Percentiles rank a stretch among this genome's conserved stretches.
Evolutionary conservation across 352 stramenopile species (phyloP).

Genomic region (Pythium angustatum): DNA sequence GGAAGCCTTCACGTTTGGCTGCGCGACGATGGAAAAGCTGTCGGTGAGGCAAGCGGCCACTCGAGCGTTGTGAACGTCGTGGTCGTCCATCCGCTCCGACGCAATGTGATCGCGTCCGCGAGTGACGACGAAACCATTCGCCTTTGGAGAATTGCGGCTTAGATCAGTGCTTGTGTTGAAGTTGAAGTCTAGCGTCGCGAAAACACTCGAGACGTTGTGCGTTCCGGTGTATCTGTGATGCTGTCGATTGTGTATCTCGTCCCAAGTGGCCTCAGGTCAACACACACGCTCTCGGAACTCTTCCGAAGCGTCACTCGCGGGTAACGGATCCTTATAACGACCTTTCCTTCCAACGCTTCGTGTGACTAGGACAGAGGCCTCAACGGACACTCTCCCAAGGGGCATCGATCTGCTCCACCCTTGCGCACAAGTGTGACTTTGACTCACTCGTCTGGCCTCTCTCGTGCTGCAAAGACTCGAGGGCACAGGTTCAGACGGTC

Average conservation of each 20-base stretch:
- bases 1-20: conserved; percentile 62
- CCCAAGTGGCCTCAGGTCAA: no score
- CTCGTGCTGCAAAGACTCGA: background rate
- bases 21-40: conserved; percentile 48
- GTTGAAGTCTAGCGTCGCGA: background rate
- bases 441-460: background rate
- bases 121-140: conserved; percentile 76
- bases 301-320: conserved; percentile 1
- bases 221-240: background rate
- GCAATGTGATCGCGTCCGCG: conserved; percentile 60
- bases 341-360: background rate
- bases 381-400: conserved; percentile 7
- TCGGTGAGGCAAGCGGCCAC: conserved; percentile 45
- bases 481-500: background rate
- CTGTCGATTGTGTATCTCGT: background rate
- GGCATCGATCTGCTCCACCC: background rate
- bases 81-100: conserved; percentile 46
- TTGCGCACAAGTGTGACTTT: background rate
- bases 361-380: conserved; percentile 2
- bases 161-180: background rate
- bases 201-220: background rate
- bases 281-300: background rate
- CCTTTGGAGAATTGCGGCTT: conserved; percentile 27
- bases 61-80: conserved; percentile 77
- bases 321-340: conserved; percentile 7